Evolutionary conservation across 257 asterid species (phyloP).

Genomic region (Solanum corneliomulleri): DNA sequence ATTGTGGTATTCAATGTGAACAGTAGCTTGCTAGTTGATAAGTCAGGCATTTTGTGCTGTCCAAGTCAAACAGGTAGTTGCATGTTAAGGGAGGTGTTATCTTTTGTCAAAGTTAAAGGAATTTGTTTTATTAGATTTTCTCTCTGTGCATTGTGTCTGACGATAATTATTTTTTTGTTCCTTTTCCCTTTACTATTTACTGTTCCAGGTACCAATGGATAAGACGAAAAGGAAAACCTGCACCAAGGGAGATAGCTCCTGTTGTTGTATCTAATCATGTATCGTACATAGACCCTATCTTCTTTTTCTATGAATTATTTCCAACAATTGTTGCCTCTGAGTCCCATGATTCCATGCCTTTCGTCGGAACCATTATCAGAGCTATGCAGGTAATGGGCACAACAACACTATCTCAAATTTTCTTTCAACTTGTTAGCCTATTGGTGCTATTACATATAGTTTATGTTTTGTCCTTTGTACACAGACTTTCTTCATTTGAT

Average conservation of each 20-base stretch:
- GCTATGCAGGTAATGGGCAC: slow-evolving; percentile 82
- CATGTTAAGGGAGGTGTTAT: background rate
- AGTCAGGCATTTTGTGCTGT: background rate
- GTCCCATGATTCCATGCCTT: slow-evolving; percentile 94
- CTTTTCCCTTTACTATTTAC: background rate
- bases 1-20: background rate
- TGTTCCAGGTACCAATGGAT: slow-evolving; percentile 94
- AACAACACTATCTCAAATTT: background rate
- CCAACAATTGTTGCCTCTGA: slow-evolving; percentile 93
- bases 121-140: background rate
- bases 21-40: background rate
- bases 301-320: slow-evolving; percentile 85
- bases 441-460: background rate
- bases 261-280: slow-evolving; percentile 89
- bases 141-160: background rate
- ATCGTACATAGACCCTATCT: slow-evolving; percentile 88
- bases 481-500: background rate
- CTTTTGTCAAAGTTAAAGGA: background rate
- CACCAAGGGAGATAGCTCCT: slow-evolving; percentile 90
- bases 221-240: slow-evolving; percentile 85
- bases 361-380: slow-evolving; percentile 96
- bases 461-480: background rate
- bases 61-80: background rate
- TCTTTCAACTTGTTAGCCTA: background rate
- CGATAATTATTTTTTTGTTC: background rate